Conservation (phyloP, 768 basidiomycete genomes). For the Termitomyces sp. region DNA sequence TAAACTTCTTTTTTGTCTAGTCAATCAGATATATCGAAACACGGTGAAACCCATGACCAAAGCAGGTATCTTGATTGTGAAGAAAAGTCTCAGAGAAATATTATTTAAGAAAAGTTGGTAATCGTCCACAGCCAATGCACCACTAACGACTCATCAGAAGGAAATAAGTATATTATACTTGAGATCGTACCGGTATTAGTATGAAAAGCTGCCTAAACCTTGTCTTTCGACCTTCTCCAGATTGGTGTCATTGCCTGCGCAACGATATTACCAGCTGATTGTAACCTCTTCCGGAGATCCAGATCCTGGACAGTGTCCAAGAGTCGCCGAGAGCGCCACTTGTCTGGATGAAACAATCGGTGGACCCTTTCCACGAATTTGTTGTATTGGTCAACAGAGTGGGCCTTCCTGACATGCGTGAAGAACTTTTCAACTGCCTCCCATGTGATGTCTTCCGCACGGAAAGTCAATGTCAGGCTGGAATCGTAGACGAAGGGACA, state of each 20-base stretch:
- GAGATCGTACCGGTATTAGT: too few species aligned
- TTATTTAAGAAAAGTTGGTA: too few species aligned
- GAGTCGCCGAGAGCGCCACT: conserved; percentile 8
- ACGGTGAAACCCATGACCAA: too few species aligned
- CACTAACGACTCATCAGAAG: too few species aligned
- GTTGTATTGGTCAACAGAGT: not conserved
- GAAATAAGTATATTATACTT: too few species aligned
- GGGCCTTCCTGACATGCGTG: not conserved
- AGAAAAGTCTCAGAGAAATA: not conserved
- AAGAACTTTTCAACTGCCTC: conserved; percentile 8
- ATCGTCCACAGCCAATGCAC: not conserved
- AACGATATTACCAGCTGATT: conserved; percentile 5
- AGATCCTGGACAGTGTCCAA: conserved; percentile 5
- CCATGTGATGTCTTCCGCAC: conserved; percentile 2
- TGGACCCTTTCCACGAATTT: conserved; percentile 2
- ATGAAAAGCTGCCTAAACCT: not conserved
- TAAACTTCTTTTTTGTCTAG: too few species aligned
- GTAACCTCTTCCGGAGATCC: not conserved
- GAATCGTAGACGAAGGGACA: not conserved
- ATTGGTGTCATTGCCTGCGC: conserved; percentile 10
- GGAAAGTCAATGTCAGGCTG: not conserved
- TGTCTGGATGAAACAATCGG: conserved; percentile 11
- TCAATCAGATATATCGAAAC: too few species aligned
- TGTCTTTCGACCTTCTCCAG: conserved; percentile 3
- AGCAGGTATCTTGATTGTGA: not conserved